Evolutionary conservation across 1,284 basidiomycete genomes (phyloP).

Genomic region (Acaromyces ingoldii): DNA sequence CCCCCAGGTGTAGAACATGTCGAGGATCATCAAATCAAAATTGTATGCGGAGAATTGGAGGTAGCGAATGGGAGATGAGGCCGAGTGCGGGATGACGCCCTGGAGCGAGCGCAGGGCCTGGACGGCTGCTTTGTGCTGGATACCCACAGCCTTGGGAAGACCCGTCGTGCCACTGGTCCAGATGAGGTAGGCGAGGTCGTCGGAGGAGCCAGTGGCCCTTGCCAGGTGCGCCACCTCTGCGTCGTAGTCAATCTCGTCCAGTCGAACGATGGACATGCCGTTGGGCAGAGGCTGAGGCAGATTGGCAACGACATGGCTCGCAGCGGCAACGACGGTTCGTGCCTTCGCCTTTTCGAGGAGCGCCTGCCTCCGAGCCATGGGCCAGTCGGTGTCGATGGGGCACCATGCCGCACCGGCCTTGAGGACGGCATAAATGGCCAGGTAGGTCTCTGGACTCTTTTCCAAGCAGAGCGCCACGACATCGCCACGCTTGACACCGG

Average conservation of each 20-base stretch:
- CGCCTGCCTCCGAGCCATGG: slow-evolving; percentile 41
- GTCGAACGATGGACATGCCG: slow-evolving; percentile 24
- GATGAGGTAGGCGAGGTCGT: slow-evolving; percentile 38
- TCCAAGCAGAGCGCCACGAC: slow-evolving; percentile 44
- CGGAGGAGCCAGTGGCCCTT: background rate
- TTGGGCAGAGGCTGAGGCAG: slow-evolving; percentile 19
- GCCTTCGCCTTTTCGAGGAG: slow-evolving; percentile 47
- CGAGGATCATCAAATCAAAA: slow-evolving; percentile 50
- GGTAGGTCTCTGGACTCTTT: slow-evolving; percentile 42
- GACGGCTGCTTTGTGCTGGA: slow-evolving; percentile 47
- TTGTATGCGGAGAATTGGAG: slow-evolving; percentile 51
- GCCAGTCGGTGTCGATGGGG: slow-evolving; percentile 51
- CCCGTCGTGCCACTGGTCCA: slow-evolving; percentile 53
- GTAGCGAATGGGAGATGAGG: slow-evolving; percentile 26
- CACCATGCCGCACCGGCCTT: slow-evolving; percentile 52
- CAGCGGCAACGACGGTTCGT: slow-evolving; percentile 19
- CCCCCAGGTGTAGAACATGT: slow-evolving; percentile 49
- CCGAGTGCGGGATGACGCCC: slow-evolving; percentile 40
- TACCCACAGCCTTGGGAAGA: slow-evolving; percentile 50
- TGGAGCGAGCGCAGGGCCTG: slow-evolving; percentile 48
- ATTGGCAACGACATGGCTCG: slow-evolving; percentile 14
- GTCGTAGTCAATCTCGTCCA: slow-evolving; percentile 29
- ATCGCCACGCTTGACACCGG: too few relatives aligned
- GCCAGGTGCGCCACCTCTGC: slow-evolving; percentile 33
- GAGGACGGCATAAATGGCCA: slow-evolving; percentile 40